These are phyloP conservation scores for Apiospora hydei DNA, from an alignment of 2,329 filamentous ascomycete genomes.

Conservation along the genomic window DNA sequence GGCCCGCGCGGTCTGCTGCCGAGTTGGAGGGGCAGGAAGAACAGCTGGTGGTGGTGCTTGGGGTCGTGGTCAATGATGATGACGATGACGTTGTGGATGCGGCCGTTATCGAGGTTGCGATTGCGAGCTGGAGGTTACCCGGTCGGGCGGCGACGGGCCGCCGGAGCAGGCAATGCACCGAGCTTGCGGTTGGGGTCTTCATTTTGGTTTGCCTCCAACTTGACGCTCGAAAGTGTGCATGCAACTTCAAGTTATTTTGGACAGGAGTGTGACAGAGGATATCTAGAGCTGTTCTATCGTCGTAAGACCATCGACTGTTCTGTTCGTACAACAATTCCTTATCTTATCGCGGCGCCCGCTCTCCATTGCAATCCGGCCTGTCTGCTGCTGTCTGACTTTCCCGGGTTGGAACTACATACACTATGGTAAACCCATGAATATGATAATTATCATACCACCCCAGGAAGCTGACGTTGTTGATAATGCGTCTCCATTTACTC, in stretches of 20 bases:
- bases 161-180: slow-evolving; percentile 12
- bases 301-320: slow-evolving; percentile 16
- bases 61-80: background rate
- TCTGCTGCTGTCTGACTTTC: background rate
- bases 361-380: background rate
- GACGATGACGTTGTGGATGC: slow-evolving; percentile 30
- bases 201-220: slow-evolving; percentile 10
- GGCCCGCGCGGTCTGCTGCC: slow-evolving; percentile 26
- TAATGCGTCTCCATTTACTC: background rate
- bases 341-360: slow-evolving; percentile 4
- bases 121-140: background rate
- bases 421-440: background rate
- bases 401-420: background rate
- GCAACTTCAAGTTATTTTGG: background rate
- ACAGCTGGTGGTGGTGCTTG: background rate
- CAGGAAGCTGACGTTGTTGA: background rate
- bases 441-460: background rate
- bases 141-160: background rate
- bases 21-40: background rate
- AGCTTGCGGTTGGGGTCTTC: slow-evolving; percentile 8
- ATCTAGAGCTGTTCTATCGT: background rate
- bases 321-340: slow-evolving; percentile 15
- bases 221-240: background rate
- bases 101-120: slow-evolving; percentile 8
- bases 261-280: background rate